These are phyloP conservation scores for Psidium friedrichsthalianum DNA, from an alignment of 345 rosid species.

Conservation along the genomic window DNA sequence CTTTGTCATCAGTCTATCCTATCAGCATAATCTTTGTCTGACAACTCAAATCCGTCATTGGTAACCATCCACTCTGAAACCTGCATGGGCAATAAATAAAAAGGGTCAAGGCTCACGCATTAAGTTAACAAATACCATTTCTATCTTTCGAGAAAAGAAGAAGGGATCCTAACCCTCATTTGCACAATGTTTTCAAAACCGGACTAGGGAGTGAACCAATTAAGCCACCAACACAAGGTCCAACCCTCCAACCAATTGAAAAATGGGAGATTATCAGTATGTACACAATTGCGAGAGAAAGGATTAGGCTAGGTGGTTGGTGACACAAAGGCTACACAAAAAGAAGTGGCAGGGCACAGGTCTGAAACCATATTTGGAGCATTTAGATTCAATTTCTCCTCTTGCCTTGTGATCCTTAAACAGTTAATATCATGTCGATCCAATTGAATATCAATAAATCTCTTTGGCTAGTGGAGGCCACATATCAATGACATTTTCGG, in stretches of 20 bases:
- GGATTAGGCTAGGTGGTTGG: neutral
- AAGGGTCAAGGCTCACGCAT: neutral
- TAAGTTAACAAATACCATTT: neutral
- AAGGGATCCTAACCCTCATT: neutral
- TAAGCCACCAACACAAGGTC: neutral
- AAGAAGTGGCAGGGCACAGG: neutral
- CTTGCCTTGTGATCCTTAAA: neutral
- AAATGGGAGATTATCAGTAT: neutral
- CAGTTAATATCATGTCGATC: neutral
- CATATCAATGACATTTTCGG: neutral
- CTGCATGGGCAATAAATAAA: neutral
- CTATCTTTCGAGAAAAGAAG: neutral
- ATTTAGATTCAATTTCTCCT: neutral
- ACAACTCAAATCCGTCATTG: slow-evolving; percentile 39
- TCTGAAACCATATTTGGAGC: neutral
- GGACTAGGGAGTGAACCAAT: neutral
- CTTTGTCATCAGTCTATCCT: slow-evolving; percentile 76
- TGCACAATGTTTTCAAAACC: neutral
- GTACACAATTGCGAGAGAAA: neutral
- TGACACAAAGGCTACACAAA: neutral
- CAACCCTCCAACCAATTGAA: neutral
- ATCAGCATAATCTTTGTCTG: slow-evolving; percentile 54
- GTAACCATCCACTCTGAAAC: slow-evolving; percentile 50
- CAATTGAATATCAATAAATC: neutral
- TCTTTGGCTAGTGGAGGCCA: neutral